Conservation (phyloP, 75 land plant genomes). For the Pinus tabuliformis region DNA sequence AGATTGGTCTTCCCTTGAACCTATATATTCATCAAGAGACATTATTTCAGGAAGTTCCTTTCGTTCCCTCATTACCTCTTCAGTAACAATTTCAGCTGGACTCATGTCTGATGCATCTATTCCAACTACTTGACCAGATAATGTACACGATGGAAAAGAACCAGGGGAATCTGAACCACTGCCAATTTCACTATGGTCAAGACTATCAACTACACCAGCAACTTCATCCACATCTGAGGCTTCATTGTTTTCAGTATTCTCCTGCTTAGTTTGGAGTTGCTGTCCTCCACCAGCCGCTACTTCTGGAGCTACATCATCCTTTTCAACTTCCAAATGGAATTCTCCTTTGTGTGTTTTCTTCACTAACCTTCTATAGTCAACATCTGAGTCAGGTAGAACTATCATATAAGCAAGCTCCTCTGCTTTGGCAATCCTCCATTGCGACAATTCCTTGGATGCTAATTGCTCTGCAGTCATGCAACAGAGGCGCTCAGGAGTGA, state of each 20-base stretch:
- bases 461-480: slow-evolving; percentile 93
- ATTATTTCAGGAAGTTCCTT: slow-evolving; percentile 46
- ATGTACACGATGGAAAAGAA: not conserved
- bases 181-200: not conserved
- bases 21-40: slow-evolving; percentile 81
- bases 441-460: slow-evolving; percentile 95
- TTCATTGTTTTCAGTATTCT: not conserved
- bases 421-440: slow-evolving; percentile 98
- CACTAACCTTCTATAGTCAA: slow-evolving; percentile 69
- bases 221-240: not conserved
- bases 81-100: not conserved
- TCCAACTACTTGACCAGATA: slow-evolving; percentile 2
- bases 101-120: not conserved
- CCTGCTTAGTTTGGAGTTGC: slow-evolving; percentile 4
- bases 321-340: slow-evolving; percentile 66
- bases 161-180: not conserved
- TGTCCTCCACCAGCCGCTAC: slow-evolving; percentile 42
- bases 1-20: slow-evolving; percentile 27
- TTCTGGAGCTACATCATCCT: slow-evolving; percentile 40
- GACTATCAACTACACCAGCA: not conserved
- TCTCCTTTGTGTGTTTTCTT: slow-evolving; percentile 99
- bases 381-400: slow-evolving; percentile 82
- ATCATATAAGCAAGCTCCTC: slow-evolving; percentile 92
- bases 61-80: slow-evolving; percentile 2
- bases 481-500: slow-evolving; percentile 76